Evolutionary conservation across 805 yeast genomes (phyloP), one percentile per base, ranked within the genome.

Genomic region (Vanderwaltozyma verrucispora): DNA sequence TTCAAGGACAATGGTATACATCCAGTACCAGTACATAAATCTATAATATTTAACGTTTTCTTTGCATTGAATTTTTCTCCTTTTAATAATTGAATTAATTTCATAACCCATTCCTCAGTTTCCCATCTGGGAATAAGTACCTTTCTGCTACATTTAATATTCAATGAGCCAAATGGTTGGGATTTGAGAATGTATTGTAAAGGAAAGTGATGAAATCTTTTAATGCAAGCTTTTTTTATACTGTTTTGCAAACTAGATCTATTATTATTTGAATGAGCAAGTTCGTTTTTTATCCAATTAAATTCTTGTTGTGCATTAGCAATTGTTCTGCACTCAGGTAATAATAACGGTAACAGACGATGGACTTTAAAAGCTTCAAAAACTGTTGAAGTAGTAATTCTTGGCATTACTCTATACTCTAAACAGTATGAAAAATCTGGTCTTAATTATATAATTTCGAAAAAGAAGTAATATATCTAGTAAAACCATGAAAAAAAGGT

Each of bases 91-190:
- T 26, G 42, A 0, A 63, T 57, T 16, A 81, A 53, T 38, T 67
- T 67, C 21, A 62, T 26, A 9, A 72, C 64, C 96, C 96, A 89
- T 51, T 86, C 95, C 55, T 89, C 97, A 0, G 98, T 89, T 54
- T 89, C 98, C 81, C 89, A 78, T 35, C 98, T 62, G 0, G 98
- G 97, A 20, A 89, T 88, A 42, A 89, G 62, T 2, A 86, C 96
- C 0, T 76, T 76, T 1, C 63, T 64, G 49, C 24, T 18, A 49
- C 95, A 84, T 19, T 49, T 39, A 4, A 89, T 68, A 11, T 72
- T 74, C 34, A 89, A 53, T 1, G 56, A 50, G 0, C 92, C 94
- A 64, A 89, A 89, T 1, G 97, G 97, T 59, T 88, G 96, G 0
- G 75, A 61, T 0, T 92, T 87, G 9, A 89, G 62, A 10, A 89